Base-by-base conservation (phyloP, 768 basidiomycete genomes). In the Phylloporus sp. region DNA sequence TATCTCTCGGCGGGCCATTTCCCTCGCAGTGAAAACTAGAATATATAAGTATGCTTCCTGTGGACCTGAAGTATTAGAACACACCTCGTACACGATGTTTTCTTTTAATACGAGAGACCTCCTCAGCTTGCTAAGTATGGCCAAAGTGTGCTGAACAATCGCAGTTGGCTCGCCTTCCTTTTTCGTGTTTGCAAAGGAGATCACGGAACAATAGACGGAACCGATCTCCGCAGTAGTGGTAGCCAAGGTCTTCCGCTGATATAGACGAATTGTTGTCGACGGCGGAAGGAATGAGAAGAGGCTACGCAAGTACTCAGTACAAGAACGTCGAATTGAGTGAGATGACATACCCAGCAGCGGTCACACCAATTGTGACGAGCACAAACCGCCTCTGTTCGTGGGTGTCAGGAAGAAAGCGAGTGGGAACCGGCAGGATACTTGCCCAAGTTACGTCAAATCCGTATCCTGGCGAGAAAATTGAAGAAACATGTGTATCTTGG, bases 1-100 rank as follows among this genome's bases (percentile, higher is more conserved):
- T 92, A 92, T 53, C 91, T 71, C 50, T 86, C 71, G n/a, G 80
- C 79, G 1, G 91, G 91, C 91, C 89, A 93, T 56, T 76, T 72
- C 1, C 91, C 91, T 46, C 81, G 69, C 22, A 93, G 67, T 0
- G 89, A 91, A 63, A 90, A 82, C 84, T 92, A 60, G 8, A 22
- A 24, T 5, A 13, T 16, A 27, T 56, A 5, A 55, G 45, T 9
- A 32, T 15, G 6, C 12, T n/a, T 8, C 18, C 20, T n/a, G 20
- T n/a, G 26, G 15, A 12, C 9, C 8, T 20, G 53, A 54, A 18
- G 47, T 32, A 22, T 54, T 13, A 29, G 29, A 34, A 49, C 73
- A 10, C 28, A 85, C 86, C 77, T 88, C 87, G 52, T 88, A 88
- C 1, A 77, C 70, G 18, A 80, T 79, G 60, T 88, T 88, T 6